These are phyloP conservation scores for Acanthochlamys bracteata DNA, from an alignment of 106 monocot species.

Conservation along the genomic window DNA sequence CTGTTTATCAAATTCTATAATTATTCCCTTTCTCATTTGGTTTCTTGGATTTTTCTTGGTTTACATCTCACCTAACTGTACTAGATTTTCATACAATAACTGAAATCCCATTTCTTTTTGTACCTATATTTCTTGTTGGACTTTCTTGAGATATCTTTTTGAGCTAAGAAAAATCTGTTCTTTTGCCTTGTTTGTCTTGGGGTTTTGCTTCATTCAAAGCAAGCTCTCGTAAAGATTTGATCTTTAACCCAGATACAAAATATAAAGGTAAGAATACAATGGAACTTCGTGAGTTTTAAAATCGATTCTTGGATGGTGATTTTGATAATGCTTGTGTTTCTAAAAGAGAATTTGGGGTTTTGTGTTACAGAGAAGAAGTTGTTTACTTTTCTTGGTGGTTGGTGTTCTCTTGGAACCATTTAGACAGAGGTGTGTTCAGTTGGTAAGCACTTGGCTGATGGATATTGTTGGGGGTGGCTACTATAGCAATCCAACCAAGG, in stretches of 20 bases:
- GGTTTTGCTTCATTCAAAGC: not conserved
- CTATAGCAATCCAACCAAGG: not conserved
- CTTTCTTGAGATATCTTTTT: not conserved
- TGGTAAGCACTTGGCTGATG: not conserved
- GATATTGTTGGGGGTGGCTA: conserved; percentile 1
- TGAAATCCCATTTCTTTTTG: not conserved
- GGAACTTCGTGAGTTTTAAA: not conserved
- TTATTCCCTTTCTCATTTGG: too few relatives aligned
- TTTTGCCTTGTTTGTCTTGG: not conserved
- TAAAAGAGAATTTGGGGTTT: not conserved
- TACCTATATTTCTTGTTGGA: not conserved
- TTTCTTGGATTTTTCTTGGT: too few relatives aligned
- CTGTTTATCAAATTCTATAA: too few relatives aligned
- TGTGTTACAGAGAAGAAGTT: not conserved
- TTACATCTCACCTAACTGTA: not conserved
- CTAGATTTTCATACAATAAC: not conserved
- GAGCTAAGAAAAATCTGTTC: not conserved
- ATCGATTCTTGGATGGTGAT: not conserved
- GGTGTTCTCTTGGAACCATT: not conserved
- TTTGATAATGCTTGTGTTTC: not conserved
- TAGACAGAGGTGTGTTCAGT: not conserved
- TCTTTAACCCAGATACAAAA: not conserved
- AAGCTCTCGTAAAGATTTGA: not conserved
- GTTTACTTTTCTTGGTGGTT: not conserved
- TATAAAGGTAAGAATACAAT: not conserved